A percentile compares a stretch with the other conserved stretches of the same genome.
Conservation (phyloP, 176 grass and related monocot genomes). For the sorghum (Sorghum bicolor) region DNA sequence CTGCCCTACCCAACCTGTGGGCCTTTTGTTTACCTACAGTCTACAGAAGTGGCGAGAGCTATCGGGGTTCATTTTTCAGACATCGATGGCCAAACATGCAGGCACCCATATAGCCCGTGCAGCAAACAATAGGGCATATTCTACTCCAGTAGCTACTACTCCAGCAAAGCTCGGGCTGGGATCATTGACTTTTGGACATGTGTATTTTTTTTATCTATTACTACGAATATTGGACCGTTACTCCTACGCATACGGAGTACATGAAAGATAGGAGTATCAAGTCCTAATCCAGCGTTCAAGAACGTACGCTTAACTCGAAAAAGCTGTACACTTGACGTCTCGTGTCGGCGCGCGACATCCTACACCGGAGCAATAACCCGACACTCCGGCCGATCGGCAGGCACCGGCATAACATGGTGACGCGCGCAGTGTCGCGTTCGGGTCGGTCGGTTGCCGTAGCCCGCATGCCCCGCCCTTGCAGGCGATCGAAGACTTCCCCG, state of each 20-base stretch:
- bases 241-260: neutral
- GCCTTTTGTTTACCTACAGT: neutral
- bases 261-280: too few species aligned
- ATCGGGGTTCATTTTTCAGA: neutral
- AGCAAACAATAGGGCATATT: neutral
- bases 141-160: neutral
- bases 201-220: neutral
- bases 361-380: neutral
- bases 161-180: neutral
- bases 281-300: neutral
- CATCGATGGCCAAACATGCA: neutral
- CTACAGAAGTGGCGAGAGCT: neutral
- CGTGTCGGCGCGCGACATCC: neutral
- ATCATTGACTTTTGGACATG: constrained; percentile 13
- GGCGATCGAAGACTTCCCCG: neutral
- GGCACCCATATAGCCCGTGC: neutral
- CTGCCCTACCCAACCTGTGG: neutral
- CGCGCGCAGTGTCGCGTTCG: neutral
- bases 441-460: neutral
- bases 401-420: neutral
- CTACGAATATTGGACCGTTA: neutral
- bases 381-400: neutral
- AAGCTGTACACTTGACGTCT: neutral
- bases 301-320: neutral
- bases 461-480: neutral